phyloP scores from a whole-genome alignment of 169 alveolate species.

The Cryptosporidium sp. region DNA sequence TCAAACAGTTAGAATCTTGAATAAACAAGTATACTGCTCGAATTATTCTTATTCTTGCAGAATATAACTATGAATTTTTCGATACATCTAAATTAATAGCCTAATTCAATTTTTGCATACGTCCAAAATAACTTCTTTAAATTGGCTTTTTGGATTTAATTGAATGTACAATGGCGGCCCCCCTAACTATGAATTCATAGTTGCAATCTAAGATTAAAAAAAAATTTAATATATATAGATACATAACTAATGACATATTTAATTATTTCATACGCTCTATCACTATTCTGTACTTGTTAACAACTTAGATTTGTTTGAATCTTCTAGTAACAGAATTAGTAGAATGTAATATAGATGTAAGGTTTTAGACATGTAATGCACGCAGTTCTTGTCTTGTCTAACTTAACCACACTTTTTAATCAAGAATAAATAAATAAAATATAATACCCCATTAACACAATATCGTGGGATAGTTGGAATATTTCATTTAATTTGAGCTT shows the following conservation, averaged over 20 bases:
- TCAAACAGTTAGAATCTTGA: background rate
- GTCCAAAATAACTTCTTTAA: no score
- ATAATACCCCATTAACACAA: constrained; percentile 2
- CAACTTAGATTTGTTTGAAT: background rate
- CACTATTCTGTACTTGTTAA: background rate
- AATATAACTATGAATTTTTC: no score
- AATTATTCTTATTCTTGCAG: background rate
- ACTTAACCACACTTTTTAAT: constrained; percentile 46
- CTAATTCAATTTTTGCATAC: background rate
- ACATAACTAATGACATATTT: no score
- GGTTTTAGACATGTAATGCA: constrained; percentile 68
- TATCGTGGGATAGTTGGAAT: constrained; percentile 22
- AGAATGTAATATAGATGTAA: background rate
- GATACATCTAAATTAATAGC: background rate
- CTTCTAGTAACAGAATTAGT: background rate
- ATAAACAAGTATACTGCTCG: background rate
- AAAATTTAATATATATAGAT: background rate
- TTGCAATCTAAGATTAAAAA: background rate
- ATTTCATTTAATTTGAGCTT: background rate
- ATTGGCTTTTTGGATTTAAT: background rate
- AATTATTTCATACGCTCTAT: no score
- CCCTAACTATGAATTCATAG: background rate
- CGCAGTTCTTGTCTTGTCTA: constrained; percentile 77
- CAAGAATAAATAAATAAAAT: background rate
- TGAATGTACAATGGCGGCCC: background rate